Base-by-base conservation (phyloP, 352 stramenopile species). In the Phytopythium montanum region DNA sequence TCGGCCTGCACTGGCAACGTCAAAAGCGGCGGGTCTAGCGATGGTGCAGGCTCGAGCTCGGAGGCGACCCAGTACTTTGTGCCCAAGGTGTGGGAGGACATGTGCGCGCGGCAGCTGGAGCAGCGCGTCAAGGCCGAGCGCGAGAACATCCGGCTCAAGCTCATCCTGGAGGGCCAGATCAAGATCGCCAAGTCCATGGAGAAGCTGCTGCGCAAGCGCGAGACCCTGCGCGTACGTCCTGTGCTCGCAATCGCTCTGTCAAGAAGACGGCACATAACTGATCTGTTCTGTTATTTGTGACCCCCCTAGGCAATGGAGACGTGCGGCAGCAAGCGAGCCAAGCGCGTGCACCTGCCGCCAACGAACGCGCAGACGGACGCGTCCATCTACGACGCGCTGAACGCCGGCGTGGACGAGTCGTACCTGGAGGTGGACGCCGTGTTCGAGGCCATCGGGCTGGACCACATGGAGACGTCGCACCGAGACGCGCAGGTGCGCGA, bases 361-460 rank as follows among this genome's bases (percentile, higher is more conserved):
- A 73, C 66, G 1, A 59, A 65, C n/a, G 66, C 64, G 62, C 54
- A 70, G 29, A 62, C 61, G 16, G 63, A 79, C n/a, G 66, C 71
- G 28, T 54, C 49, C 23, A 69, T 76, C 41, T 74, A 76, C 42
- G 62, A 70, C 16, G 66, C 64, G 8, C 60, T 79, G 42, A 72
- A 76, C 19, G 59, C 63, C 14, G 65, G 72, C 3, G 54, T 79
- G n/a, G 62, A 76, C 9, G 56, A 42, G n/a, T 66, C 62, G 4
- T 65, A 68, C 31, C 62, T 60, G 12, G 71, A 79, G 46, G 49
- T 76, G 3, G 68, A 79, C 21, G 48, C 65, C 2, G 68, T 79
- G 2, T 76, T 76, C 39, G 49, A 51, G 8, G 54, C 42, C 26
- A 75, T 72, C 39, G 59, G 65, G 9, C 49, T 75, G 25, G 45